phyloP scores from a whole-genome alignment of 495 filamentous ascomycete genomes.

The Trypethelium eluteriae region DNA sequence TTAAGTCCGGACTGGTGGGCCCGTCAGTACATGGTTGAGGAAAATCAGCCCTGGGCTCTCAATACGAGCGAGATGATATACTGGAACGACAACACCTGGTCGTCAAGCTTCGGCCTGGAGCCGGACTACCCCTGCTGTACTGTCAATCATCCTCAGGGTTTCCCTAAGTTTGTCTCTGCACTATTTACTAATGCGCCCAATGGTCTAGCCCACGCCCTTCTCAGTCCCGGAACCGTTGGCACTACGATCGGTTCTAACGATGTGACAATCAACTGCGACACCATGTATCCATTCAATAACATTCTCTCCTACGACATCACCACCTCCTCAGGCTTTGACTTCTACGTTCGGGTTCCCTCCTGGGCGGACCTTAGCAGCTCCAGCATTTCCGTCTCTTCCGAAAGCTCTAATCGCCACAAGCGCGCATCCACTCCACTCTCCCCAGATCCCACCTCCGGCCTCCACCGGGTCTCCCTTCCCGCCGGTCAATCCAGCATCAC shows the following conservation, averaged over 20 bases:
- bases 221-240: constrained; percentile 35
- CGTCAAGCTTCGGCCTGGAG: constrained; percentile 43
- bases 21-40: constrained; percentile 52
- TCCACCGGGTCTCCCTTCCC: constrained; percentile 33
- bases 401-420: neutral
- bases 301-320: constrained; percentile 43
- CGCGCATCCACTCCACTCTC: constrained; percentile 19
- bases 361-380: constrained; percentile 38
- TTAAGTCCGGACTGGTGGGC: constrained; percentile 54
- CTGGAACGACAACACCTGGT: constrained; percentile 42
- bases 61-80: constrained; percentile 43
- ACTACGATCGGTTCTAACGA: constrained; percentile 27
- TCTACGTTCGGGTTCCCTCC: constrained; percentile 45
- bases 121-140: constrained; percentile 48
- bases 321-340: constrained; percentile 36
- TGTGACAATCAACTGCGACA: constrained; percentile 37
- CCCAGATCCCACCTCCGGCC: constrained; percentile 25
- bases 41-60: constrained; percentile 49
- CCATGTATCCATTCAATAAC: constrained; percentile 48
- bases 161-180: constrained; percentile 48
- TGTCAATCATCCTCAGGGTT: constrained; percentile 55
- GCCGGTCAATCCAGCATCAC: constrained; percentile 28
- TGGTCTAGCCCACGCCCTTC: constrained; percentile 40
- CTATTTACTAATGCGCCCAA: constrained; percentile 26
- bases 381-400: constrained; percentile 9